Base-by-base conservation (phyloP, 2,329 filamentous ascomycete genomes). In the Microcyclospora pomicola region DNA sequence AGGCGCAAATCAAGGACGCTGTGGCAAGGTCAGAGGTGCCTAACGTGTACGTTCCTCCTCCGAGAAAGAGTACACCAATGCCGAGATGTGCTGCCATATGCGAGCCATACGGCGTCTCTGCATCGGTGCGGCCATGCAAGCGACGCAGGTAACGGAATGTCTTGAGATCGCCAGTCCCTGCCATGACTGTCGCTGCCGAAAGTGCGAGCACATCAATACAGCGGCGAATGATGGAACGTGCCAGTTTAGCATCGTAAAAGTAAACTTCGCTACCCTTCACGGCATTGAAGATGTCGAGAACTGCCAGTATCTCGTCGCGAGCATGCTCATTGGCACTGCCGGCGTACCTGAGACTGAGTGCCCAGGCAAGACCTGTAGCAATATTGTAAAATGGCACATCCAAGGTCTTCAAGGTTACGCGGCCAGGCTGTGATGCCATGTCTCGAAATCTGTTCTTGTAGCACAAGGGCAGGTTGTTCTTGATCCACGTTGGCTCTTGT, bases 341-440 rank as follows among this genome's bases (percentile, higher is more conserved):
- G 12, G 65, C 64, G 44, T 66, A 61, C 38, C 59, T 64, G 32
- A 70, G 53, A 15, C 61, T 59, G 2, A 69, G 50, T 27, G 62
- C 77, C 62, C 91, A 92, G 49, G 91, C 88, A 6, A 96, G 71
- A 0, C 91, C 91, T 1, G 86, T 80, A 29, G 95, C 58, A 40
- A 96, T 93, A 50, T 92, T 88, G 65, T 86, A 94, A 53, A 95
- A 87, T 0, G 91, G 82, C 55, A 98, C 75, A 46, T 96, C 85
- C 34, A 80, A 77, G 41, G 82, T 93, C 39, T 75, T 77, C 34
- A 96, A 67, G 12, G 49, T 40, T 7, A 45, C 44, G 30, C 48
- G 51, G 9, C 37, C 39, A 11, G 36, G 29, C 16, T 41, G 35
- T 5, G 35, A 35, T 7, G 31, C 62, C 61, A 94, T 67, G 15